These are phyloP conservation scores for Barnettozyma botsteinii DNA, from an alignment of 805 yeast species.

Conservation along the genomic window DNA sequence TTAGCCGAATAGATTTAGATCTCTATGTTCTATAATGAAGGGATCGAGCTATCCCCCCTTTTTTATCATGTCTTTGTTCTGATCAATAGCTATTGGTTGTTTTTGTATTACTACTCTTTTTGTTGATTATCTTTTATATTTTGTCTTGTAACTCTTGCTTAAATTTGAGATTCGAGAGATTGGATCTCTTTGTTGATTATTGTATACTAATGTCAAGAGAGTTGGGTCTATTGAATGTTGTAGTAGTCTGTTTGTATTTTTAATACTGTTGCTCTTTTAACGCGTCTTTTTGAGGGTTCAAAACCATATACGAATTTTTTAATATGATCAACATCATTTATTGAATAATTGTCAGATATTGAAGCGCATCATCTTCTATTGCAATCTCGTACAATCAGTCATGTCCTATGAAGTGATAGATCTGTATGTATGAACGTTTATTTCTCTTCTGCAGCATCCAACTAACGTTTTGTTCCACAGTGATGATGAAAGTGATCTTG, in stretches of 20 bases:
- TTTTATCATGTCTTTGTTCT: not conserved
- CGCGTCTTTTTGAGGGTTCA: no score
- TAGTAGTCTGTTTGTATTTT: no score
- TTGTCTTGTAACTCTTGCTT: no score
- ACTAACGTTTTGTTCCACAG: not conserved
- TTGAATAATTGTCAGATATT: no score
- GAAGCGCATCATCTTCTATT: no score
- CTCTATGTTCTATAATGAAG: no score
- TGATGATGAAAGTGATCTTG: not conserved
- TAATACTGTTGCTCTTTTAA: not conserved
- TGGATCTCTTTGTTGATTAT: not conserved
- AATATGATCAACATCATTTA: no score
- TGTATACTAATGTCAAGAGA: not conserved
- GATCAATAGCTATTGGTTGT: not conserved
- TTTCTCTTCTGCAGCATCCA: no score
- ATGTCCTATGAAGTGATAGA: conserved; percentile 1
- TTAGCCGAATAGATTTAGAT: not conserved
- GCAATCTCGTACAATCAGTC: not conserved
- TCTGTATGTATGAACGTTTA: no score
- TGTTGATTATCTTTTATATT: not conserved
- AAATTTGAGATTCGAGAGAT: no score
- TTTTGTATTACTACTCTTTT: conserved; percentile 1
- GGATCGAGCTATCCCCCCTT: not conserved
- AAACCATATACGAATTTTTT: no score
- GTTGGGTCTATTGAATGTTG: no score